Evolutionary conservation across 1,284 basidiomycete genomes (phyloP).

Genomic region (Rhizopogon parksii): DNA sequence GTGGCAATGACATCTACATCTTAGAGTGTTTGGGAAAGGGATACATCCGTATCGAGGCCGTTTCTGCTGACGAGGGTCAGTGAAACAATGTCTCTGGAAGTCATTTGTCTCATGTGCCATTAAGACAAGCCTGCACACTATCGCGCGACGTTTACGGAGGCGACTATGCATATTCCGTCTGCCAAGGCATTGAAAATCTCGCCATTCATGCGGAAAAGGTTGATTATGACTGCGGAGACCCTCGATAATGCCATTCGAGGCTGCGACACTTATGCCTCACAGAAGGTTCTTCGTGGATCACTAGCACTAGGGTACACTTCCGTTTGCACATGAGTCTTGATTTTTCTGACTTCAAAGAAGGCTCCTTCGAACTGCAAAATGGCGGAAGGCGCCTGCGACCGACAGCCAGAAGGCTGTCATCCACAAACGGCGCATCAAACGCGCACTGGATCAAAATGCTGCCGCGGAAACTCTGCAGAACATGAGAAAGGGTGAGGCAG

Average conservation of each 20-base stretch:
- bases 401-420: slow-evolving; percentile 60
- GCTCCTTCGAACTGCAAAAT: slow-evolving; percentile 59
- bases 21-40: slow-evolving; percentile 76
- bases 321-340: slow-evolving; percentile 4
- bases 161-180: slow-evolving; percentile 40
- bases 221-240: slow-evolving; percentile 46
- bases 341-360: slow-evolving; percentile 32
- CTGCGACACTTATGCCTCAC: slow-evolving; percentile 59
- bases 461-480: slow-evolving; percentile 29
- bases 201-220: slow-evolving; percentile 47
- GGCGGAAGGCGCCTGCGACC: slow-evolving; percentile 67
- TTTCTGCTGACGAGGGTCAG: slow-evolving; percentile 31
- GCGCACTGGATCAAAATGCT: slow-evolving; percentile 16
- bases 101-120: slow-evolving; percentile 5
- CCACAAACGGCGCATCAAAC: slow-evolving; percentile 48
- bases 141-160: slow-evolving; percentile 49
- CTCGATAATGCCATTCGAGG: slow-evolving; percentile 57
- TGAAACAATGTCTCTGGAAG: neutral
- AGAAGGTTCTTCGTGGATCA: slow-evolving; percentile 46
- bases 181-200: slow-evolving; percentile 43
- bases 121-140: slow-evolving; percentile 31
- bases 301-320: slow-evolving; percentile 40
- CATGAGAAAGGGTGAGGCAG: slow-evolving; percentile 74
- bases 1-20: slow-evolving; percentile 69
- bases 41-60: slow-evolving; percentile 61